Conservation (phyloP, 148 eudicot genomes). For the Persicaria maculosa region DNA sequence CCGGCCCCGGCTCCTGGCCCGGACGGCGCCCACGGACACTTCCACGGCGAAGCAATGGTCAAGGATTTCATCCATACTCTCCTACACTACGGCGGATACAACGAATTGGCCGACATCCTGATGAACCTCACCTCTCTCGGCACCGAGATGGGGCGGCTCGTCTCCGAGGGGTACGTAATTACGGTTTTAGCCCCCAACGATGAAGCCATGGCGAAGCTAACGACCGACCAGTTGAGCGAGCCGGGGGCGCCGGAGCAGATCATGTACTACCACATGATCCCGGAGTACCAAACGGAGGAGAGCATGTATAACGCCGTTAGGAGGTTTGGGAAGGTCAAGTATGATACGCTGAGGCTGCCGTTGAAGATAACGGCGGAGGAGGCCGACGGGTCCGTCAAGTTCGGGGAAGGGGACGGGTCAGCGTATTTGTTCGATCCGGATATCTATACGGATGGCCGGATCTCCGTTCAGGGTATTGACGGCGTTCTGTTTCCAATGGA, state of each 20-base stretch:
- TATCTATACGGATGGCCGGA: conserved; percentile 57
- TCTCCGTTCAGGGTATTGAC: conserved; percentile 60
- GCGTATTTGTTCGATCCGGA: conserved; percentile 63
- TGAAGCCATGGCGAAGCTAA: conserved; percentile 58
- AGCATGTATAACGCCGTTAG: conserved; percentile 63
- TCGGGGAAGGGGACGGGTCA: conserved; percentile 47
- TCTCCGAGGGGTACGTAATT: conserved; percentile 51
- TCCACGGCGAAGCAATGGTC: conserved; percentile 38
- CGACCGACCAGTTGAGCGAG: conserved; percentile 50
- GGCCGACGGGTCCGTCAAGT: conserved; percentile 55
- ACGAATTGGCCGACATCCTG: conserved; percentile 51
- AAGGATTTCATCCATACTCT: conserved; percentile 43
- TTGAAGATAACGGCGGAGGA: conserved; percentile 48
- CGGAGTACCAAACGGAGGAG: conserved; percentile 61
- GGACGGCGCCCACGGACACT: conserved; percentile 45
- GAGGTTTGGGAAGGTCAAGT: conserved; percentile 48
- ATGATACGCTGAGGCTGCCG: conserved; percentile 47
- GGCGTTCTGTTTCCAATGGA: conserved; percentile 47
- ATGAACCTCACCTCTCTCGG: conserved; percentile 47
- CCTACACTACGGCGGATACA: conserved; percentile 44
- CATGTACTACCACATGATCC: conserved; percentile 53
- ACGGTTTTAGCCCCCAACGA: conserved; percentile 58
- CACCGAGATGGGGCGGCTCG: conserved; percentile 49
- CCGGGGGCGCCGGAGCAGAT: conserved; percentile 67
- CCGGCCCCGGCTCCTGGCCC: conserved; percentile 48